These are phyloP conservation scores for Corynascus novoguineensis DNA, from an alignment of 495 filamentous ascomycete genomes.

Conservation along the genomic window DNA sequence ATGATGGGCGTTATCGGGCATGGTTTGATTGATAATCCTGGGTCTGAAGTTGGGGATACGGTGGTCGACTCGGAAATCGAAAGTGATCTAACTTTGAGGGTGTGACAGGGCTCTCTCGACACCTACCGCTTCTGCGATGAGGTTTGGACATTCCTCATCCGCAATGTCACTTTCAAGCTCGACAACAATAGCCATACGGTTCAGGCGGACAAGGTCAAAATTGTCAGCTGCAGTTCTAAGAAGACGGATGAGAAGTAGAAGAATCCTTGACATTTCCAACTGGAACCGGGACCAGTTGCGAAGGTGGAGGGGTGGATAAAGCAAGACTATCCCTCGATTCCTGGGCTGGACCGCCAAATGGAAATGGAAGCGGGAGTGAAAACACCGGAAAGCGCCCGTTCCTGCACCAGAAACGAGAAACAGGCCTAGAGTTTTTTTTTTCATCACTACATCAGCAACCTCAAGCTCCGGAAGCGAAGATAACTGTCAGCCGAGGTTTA, in stretches of 20 bases:
- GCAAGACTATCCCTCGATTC: too few species aligned
- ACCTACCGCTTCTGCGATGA: conserved; percentile 99
- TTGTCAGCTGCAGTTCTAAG: conserved; percentile 92
- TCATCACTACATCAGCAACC: too few species aligned
- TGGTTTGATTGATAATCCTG: too few species aligned
- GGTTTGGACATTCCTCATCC: conserved; percentile 99
- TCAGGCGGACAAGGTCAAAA: conserved; percentile 80
- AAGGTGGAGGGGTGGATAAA: background rate
- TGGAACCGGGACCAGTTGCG: background rate
- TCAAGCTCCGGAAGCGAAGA: too few species aligned
- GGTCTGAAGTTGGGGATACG: too few species aligned
- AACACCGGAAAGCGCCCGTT: background rate
- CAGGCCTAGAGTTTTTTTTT: too few species aligned
- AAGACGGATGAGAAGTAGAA: conserved; percentile 60
- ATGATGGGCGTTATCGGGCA: too few species aligned
- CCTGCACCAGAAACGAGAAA: too few species aligned
- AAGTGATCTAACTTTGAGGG: too few species aligned
- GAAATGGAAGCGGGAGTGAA: background rate
- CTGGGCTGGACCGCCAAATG: background rate
- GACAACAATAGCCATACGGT: conserved; percentile 61
- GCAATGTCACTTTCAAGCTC: conserved; percentile 96
- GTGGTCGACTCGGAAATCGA: too few species aligned
- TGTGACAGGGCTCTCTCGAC: conserved; percentile 92
- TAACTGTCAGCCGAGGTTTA: too few species aligned
- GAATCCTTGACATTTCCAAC: background rate